phyloP scores from a whole-genome alignment of 208 protist genomes.

The Lotmaria passim region DNA sequence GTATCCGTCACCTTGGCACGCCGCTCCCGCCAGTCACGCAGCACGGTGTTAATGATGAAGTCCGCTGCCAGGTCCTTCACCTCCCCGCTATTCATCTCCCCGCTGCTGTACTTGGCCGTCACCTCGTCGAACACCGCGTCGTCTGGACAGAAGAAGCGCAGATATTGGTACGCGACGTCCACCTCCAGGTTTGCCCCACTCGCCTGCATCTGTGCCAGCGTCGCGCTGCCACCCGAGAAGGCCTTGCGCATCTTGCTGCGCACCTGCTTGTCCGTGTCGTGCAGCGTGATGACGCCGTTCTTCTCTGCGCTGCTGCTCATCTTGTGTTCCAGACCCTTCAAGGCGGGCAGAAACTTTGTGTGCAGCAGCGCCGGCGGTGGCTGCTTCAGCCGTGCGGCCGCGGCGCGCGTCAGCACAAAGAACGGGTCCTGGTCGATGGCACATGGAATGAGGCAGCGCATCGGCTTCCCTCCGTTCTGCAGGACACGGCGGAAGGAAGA shows the following conservation, averaged over 20 bases:
- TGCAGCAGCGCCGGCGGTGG: constrained; percentile 96
- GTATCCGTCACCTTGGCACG: constrained; percentile 74
- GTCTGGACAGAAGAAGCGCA: constrained; percentile 97
- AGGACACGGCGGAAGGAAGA: constrained; percentile 95
- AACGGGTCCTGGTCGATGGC: constrained; percentile 98
- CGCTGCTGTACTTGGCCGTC: constrained; percentile 56
- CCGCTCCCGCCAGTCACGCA: constrained; percentile 67
- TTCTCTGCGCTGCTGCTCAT: constrained; percentile 95
- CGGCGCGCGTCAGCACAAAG: constrained; percentile 97
- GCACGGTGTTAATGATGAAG: constrained; percentile 63
- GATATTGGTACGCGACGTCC: constrained; percentile 97
- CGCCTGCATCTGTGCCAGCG: constrained; percentile 94
- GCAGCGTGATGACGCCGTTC: constrained; percentile 96
- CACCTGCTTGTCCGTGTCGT: constrained; percentile 95
- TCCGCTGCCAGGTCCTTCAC: constrained; percentile 83
- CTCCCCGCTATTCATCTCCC: constrained; percentile 77
- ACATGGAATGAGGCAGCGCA: constrained; percentile 98
- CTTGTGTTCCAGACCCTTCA: constrained; percentile 96
- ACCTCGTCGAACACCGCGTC: constrained; percentile 93
- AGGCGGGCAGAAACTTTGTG: constrained; percentile 97
- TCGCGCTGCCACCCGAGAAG: constrained; percentile 97
- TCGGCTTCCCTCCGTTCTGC: constrained; percentile 32
- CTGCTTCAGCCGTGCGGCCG: constrained; percentile 91
- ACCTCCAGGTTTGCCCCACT: constrained; percentile 93
- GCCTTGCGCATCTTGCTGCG: constrained; percentile 96